Conservation (phyloP, 352 stramenopile genomes). For the Phytophthora nicotianae region DNA sequence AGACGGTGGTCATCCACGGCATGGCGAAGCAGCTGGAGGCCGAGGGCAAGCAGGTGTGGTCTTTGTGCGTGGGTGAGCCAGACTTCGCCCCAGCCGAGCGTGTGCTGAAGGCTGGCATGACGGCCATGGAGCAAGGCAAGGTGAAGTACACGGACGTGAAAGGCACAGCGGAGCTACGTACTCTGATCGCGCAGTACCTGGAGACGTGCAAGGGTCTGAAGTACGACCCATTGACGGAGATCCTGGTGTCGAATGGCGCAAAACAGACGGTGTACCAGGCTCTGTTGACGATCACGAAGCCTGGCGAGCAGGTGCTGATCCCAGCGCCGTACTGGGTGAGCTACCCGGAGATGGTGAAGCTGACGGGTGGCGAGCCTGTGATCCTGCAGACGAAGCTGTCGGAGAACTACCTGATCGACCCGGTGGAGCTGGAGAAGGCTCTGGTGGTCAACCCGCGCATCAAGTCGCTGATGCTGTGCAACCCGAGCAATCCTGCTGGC, state of each 20-base stretch:
- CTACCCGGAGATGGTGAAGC: constrained; percentile 96
- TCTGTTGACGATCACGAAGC: constrained; percentile 90
- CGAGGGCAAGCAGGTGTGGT: constrained; percentile 90
- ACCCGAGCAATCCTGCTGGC: constrained; percentile 96
- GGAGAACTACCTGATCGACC: constrained; percentile 84
- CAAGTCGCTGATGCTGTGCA: constrained; percentile 96
- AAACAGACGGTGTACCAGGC: constrained; percentile 96
- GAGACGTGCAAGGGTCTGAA: constrained; percentile 88
- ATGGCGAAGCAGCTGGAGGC: constrained; percentile 97
- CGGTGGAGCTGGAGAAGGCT: constrained; percentile 71
- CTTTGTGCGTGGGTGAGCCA: constrained; percentile 94
- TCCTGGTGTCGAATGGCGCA: constrained; percentile 96
- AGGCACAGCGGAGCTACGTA: constrained; percentile 88
- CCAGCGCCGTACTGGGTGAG: constrained; percentile 97
- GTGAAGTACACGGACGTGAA: constrained; percentile 96
- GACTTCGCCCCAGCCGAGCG: constrained; percentile 92
- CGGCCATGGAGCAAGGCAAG: constrained; percentile 71
- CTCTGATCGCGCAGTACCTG: constrained; percentile 92
- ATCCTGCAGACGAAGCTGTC: constrained; percentile 92
- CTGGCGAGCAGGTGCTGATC: constrained; percentile 95
- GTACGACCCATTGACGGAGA: constrained; percentile 91
- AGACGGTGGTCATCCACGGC: constrained; percentile 95
- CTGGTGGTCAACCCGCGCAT: constrained; percentile 73
- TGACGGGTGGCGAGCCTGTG: constrained; percentile 89
- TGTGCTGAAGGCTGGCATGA: constrained; percentile 91